Base-by-base conservation (phyloP, 2,329 filamentous ascomycete genomes). In the Penicillium hordei region DNA sequence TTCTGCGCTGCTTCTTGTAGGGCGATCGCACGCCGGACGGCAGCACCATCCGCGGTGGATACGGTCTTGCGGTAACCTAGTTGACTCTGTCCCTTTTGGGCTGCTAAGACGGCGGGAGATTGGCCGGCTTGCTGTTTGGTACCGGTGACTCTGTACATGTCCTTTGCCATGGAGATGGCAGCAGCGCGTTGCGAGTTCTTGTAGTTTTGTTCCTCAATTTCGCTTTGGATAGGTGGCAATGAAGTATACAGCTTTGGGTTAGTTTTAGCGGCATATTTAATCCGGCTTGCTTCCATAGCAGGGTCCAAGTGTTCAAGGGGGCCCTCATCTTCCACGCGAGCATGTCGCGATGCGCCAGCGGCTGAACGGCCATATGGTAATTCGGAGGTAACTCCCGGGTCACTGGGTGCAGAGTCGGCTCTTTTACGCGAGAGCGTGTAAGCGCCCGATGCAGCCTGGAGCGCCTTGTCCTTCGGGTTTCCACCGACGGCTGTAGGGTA, bases 1-100 rank as follows among this genome's bases (percentile, higher is more conserved):
- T 88, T 92, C 68, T 94, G 91, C 0, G 93, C 93, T 6, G 89
- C 88, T 68, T 96, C 91, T 70, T 97, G 91, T 1, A 97, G 81
- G 60, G 86, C 70, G 10, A 72, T 55, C 19, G 68, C 68, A n/a
- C 62, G 67, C 13, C 65, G 66, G 17, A 63, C 54, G 5, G 63
- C 60, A 7, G 63, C 57, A 12, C 62, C 63, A 46, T 68, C 65
- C 3, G 68, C 70, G 25, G 63, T 62, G 10, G 67, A 64, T 15
- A 68, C 65, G 1, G 72, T 66, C 38, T 71, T 72, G 21, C 76
- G 72, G 4, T 68, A 70, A 33, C 67, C 67, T 33, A 64, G 59
- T 21, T 72, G 75, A 29, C 65, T 70, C 39, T 72, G 70, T n/a
- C 71, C 71, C 44, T 68, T 72, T 29, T 76, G 71, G 31, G 74